Evolutionary conservation across 1,139 yeast species (phyloP).

Genomic region (Citeromyces hawaiiensis): DNA sequence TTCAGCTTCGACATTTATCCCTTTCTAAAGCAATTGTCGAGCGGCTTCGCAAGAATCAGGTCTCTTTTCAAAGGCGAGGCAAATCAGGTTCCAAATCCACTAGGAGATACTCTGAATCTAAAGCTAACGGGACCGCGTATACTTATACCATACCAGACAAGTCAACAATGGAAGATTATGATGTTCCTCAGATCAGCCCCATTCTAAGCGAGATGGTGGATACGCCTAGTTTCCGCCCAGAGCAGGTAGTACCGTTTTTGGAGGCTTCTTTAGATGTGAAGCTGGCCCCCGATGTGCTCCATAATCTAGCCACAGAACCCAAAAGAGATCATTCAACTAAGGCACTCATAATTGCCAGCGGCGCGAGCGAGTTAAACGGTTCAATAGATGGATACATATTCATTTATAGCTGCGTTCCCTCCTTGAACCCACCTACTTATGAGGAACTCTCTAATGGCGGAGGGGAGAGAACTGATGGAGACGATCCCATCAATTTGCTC

Average conservation of each 20-base stretch:
- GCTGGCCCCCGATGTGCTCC: slow-evolving; percentile 42
- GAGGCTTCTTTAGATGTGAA: slow-evolving; percentile 57
- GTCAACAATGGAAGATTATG: slow-evolving; percentile 11
- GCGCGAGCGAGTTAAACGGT: slow-evolving; percentile 66
- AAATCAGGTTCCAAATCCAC: slow-evolving; percentile 6
- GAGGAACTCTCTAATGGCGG: slow-evolving; percentile 1
- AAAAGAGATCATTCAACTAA: slow-evolving; percentile 49
- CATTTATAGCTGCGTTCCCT: slow-evolving; percentile 56
- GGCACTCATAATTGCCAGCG: slow-evolving; percentile 62
- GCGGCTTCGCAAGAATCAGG: neutral
- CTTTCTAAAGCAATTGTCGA: slow-evolving; percentile 1
- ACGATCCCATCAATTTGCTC: slow-evolving; percentile 30
- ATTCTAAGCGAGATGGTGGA: slow-evolving; percentile 56
- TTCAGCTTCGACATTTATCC: neutral
- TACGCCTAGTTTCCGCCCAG: slow-evolving; percentile 56
- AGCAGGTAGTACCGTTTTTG: slow-evolving; percentile 56
- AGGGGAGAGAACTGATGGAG: slow-evolving; percentile 8
- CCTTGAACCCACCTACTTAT: slow-evolving; percentile 4
- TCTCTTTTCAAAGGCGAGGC: neutral
- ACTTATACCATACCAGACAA: too few species aligned
- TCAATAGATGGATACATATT: slow-evolving; percentile 60
- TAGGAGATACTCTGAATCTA: slow-evolving; percentile 17
- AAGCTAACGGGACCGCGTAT: too few species aligned
- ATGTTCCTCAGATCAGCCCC: slow-evolving; percentile 38
- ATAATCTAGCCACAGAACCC: slow-evolving; percentile 55